These are phyloP conservation scores for Kodamaea derodonti DNA, from an alignment of 1,139 yeast species.

Conservation along the genomic window DNA sequence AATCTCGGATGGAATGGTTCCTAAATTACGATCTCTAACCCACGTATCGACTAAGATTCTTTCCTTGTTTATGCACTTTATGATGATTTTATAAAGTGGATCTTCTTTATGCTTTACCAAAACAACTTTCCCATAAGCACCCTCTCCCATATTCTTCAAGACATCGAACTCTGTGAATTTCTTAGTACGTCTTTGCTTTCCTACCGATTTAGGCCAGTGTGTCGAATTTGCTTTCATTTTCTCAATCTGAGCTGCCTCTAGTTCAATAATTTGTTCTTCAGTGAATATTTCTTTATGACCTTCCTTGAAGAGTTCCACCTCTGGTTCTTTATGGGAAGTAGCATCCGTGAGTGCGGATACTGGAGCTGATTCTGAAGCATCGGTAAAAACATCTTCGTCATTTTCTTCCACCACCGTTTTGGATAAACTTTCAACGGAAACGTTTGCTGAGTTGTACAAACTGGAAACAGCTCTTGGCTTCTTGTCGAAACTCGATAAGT, in stretches of 20 bases:
- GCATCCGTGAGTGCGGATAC: conserved; percentile 4
- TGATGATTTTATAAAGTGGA: conserved; percentile 62
- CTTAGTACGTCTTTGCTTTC: conserved; percentile 59
- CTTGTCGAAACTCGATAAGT: conserved; percentile 9
- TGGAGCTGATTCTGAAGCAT: conserved; percentile 1
- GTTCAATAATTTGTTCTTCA: conserved; percentile 38
- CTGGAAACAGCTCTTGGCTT: conserved; percentile 11
- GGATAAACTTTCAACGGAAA: conserved; percentile 1
- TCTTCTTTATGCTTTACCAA: conserved; percentile 69
- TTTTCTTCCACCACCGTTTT: neutral
- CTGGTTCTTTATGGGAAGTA: neutral
- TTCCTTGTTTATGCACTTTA: conserved; percentile 88
- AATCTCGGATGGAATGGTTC: conserved; percentile 93
- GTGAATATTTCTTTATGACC: conserved; percentile 14
- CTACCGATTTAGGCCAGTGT: conserved; percentile 57
- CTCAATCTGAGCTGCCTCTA: conserved; percentile 43
- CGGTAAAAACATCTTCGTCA: conserved; percentile 2
- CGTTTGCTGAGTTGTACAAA: conserved; percentile 8
- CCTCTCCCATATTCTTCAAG: conserved; percentile 84
- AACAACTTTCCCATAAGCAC: conserved; percentile 93
- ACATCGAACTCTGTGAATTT: conserved; percentile 67
- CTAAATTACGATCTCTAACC: conserved; percentile 87
- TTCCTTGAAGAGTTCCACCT: neutral
- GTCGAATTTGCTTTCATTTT: conserved; percentile 31
- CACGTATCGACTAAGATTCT: conserved; percentile 93